Conservation (phyloP, 2,329 filamentous ascomycete species). For the Xylaria arbuscula region DNA sequence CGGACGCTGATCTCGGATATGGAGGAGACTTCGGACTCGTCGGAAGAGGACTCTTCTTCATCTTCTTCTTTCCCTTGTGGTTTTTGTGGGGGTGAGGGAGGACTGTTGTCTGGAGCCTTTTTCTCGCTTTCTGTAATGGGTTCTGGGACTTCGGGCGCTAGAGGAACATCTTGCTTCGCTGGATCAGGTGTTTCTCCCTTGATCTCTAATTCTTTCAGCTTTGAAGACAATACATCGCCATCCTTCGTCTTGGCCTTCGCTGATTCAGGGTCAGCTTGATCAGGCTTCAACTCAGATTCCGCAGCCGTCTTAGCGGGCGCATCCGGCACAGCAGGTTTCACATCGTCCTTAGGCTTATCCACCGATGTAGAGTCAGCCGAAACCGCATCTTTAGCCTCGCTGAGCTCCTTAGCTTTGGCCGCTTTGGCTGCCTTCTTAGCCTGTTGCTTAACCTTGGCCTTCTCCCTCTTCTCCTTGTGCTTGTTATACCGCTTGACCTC, state of each 20-base stretch:
- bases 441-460: conserved; percentile 53
- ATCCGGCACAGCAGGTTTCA: conserved; percentile 49
- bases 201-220: conserved; percentile 21
- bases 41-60: conserved; percentile 39
- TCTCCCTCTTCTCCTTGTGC: conserved; percentile 53
- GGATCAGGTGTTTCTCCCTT: not conserved
- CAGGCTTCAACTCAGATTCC: conserved; percentile 25
- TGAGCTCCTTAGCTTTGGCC: conserved; percentile 33
- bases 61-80: conserved; percentile 40
- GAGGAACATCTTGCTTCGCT: not conserved
- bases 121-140: conserved; percentile 15
- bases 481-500: conserved; percentile 58
- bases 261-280: conserved; percentile 3
- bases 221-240: not conserved
- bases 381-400: conserved; percentile 37
- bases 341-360: conserved; percentile 43
- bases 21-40: conserved; percentile 48
- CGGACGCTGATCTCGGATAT: conserved; percentile 56
- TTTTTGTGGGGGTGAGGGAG: conserved; percentile 21
- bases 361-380: not conserved
- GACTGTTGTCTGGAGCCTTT: not conserved
- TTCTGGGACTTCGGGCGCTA: not conserved
- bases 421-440: conserved; percentile 49
- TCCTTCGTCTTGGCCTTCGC: conserved; percentile 18
- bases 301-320: conserved; percentile 24